Evolutionary conservation across 371 early-diverging fungal genomes (phyloP), one percentile per base, ranked within the genome.

Genomic region (Circinella minor): DNA sequence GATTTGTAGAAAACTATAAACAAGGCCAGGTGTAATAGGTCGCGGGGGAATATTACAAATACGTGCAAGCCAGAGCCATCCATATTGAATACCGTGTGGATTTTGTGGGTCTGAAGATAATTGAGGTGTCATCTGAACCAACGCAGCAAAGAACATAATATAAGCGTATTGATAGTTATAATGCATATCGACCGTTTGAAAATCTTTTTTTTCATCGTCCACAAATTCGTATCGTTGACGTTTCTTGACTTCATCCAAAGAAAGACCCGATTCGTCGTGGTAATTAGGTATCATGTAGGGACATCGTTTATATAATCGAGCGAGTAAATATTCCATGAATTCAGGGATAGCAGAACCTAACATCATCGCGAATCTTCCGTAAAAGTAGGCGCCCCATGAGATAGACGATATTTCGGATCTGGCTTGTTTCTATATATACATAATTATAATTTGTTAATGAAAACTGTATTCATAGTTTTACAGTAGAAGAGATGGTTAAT

Each of bases 51-150:
- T 74, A 67, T 95, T 95, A 36, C 91, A 68, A 13, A 95, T 88
- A 20, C 94, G 82, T 0, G 95, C 89, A 36, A 95, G 70, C 95
- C 95, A 86, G 5, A 81, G 80, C 96, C 96, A 96, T 0, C 85
- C 94, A 20, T 89, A 75, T 8, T 82, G 77, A 4, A 96, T 81
- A 0, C 87, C 84, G 49, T 90, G 76, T 4, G 83, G 73, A 55
- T 92, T 92, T 2, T 74, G 72, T 0, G 84, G 86, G 38, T 81
- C 83, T 51, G 77, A 65, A 15, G 78, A 57, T 7, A 57, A 27
- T 8, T 76, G 71, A 4, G 88, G 84, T 15, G 66, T 74, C 1
- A 90, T 91, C 71, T 94, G 94, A 49, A 91, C 76, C 14, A 95
- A 80, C 0, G 94, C 96, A 7, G 89, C 92, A 72, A 87, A 95